These are phyloP conservation scores for Malus sylvestris DNA, from an alignment of 306 rosid species.

Conservation along the genomic window DNA sequence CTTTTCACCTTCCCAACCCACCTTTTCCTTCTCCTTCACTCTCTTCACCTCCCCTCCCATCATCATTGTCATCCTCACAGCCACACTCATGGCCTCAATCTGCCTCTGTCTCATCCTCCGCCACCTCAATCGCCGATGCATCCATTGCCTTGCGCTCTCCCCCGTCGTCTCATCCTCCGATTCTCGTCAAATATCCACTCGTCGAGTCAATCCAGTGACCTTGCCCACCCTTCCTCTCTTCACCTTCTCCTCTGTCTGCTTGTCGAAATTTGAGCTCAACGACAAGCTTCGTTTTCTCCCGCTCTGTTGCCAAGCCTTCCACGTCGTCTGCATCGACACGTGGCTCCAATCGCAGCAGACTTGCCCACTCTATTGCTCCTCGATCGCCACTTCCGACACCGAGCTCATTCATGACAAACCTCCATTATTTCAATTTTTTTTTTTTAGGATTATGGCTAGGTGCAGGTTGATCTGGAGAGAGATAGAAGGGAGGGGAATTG, in stretches of 20 bases:
- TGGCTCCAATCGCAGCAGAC: constrained; percentile 69
- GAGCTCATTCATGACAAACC: constrained; percentile 17
- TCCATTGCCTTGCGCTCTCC: constrained; percentile 32
- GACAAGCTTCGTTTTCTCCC: constrained; percentile 69
- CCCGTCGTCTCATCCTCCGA: background rate
- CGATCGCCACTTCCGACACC: constrained; percentile 37
- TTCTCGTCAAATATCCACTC: constrained; percentile 14
- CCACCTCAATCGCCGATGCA: constrained; percentile 50
- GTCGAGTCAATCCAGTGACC: constrained; percentile 45
- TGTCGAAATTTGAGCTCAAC: constrained; percentile 48
- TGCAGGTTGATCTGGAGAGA: no score
- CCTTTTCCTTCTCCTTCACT: no score
- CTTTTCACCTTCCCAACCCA: no score
- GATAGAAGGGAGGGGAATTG: no score
- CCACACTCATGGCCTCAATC: constrained; percentile 44
- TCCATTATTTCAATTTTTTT: no score
- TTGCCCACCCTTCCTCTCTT: constrained; percentile 53
- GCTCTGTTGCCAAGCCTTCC: constrained; percentile 69
- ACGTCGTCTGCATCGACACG: constrained; percentile 47
- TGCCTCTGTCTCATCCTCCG: constrained; percentile 37
- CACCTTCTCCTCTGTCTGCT: constrained; percentile 50
- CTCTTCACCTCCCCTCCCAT: constrained; percentile 21
- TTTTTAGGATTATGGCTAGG: no score
- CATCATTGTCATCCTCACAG: constrained; percentile 37
- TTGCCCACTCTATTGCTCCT: constrained; percentile 70